Conservation (phyloP, 495 filamentous ascomycete species). For the Ramalina peruviana region DNA sequence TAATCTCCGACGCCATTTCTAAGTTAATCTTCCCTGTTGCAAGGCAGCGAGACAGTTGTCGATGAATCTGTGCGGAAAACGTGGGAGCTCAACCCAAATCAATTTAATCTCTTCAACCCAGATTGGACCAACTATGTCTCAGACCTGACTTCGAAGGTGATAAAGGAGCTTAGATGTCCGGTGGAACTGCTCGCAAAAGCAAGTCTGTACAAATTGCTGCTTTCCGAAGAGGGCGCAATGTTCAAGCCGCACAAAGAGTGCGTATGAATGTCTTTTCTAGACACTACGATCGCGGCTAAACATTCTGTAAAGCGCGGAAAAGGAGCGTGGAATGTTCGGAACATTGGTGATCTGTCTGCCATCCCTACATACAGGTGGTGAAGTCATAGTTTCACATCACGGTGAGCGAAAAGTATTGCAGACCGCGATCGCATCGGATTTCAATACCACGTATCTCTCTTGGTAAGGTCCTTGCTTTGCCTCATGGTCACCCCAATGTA, state of each 20-base stretch:
- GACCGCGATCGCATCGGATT: conserved; percentile 19
- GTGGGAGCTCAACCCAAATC: conserved; percentile 32
- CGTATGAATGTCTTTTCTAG: neutral
- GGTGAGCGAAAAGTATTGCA: conserved; percentile 22
- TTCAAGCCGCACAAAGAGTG: conserved; percentile 38
- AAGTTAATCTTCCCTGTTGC: too few relatives aligned
- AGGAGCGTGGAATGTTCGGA: conserved; percentile 41
- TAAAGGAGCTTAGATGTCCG: conserved; percentile 5
- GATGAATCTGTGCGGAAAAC: conserved; percentile 35
- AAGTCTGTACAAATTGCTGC: conserved; percentile 39
- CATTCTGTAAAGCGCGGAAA: conserved; percentile 25
- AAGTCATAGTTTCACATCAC: conserved; percentile 30
- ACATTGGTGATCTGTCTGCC: conserved; percentile 41
- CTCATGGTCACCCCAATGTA: too few relatives aligned
- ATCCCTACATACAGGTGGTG: conserved; percentile 37
- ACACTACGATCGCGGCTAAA: neutral
- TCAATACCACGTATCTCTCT: conserved; percentile 25
- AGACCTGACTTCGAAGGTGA: neutral
- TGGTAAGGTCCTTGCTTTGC: conserved; percentile 14
- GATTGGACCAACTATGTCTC: conserved; percentile 15
- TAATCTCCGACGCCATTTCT: too few relatives aligned
- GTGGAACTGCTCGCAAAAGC: conserved; percentile 11
- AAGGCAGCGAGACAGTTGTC: conserved; percentile 26
- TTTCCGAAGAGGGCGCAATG: conserved; percentile 41
- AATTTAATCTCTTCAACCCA: conserved; percentile 29